Evolutionary conservation across 805 yeast species (phyloP).

Genomic region (Lipomyces spencermartinsiae): DNA sequence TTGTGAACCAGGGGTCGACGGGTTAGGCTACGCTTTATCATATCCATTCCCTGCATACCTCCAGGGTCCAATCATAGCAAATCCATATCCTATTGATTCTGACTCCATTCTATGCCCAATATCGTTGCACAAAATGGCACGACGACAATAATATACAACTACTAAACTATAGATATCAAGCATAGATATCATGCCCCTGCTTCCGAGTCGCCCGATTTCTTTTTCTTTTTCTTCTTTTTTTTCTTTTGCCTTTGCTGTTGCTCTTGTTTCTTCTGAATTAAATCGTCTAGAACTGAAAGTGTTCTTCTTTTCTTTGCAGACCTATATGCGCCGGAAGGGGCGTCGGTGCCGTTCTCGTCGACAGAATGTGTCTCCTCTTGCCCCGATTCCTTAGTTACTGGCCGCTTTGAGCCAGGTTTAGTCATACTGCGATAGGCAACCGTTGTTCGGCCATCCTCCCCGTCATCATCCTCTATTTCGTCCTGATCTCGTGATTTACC

Average conservation of each 20-base stretch:
- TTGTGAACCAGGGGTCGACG: background rate
- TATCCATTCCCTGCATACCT: too few relatives aligned
- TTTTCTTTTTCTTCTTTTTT: slow-evolving; percentile 1
- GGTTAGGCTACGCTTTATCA: background rate
- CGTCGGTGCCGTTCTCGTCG: background rate
- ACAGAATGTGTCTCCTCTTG: background rate
- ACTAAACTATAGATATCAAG: background rate
- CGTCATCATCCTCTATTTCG: slow-evolving; percentile 21
- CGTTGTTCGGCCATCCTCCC: slow-evolving; percentile 29
- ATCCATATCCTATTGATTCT: background rate
- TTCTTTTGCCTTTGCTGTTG: slow-evolving; percentile 13
- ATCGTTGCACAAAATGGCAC: background rate
- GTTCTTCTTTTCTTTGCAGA: slow-evolving; percentile 7
- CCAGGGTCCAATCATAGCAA: background rate
- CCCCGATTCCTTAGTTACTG: background rate
- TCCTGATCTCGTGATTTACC: background rate
- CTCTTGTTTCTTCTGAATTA: slow-evolving; percentile 12
- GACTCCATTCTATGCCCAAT: background rate
- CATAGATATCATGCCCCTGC: background rate
- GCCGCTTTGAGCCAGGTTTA: background rate
- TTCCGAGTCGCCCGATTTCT: background rate
- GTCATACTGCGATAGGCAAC: background rate
- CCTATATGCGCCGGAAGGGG: too few relatives aligned
- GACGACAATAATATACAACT: background rate
- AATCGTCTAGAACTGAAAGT: slow-evolving; percentile 22